Base-by-base conservation (phyloP, 164 flowering plant species). In the Chimonanthus praecox region DNA sequence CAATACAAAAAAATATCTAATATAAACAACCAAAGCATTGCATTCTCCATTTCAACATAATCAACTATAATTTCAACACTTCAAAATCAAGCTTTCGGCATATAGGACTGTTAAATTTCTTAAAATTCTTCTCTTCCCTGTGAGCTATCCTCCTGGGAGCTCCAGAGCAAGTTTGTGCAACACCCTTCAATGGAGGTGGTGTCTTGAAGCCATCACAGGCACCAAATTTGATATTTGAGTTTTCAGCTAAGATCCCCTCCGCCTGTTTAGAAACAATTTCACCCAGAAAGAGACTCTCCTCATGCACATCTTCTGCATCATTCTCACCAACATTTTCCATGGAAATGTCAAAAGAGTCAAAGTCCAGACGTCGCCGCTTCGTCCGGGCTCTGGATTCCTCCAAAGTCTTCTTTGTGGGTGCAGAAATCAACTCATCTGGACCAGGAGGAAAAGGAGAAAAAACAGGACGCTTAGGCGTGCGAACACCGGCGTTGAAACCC, bases 361-460 rank as follows among this genome's bases (percentile, higher is more conserved):
- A 88, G 20, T 78, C 48, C 10, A 90, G 81, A 33, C 84, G 1
- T 1, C 33, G 73, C 8, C 90, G 78, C 0, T 83, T 79, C 48
- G 81, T 77, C 33, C 51, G 77, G 54, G 61, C 33, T 47, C 77
- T 70, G 2, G 83, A 47, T 60, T 79, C 78, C 49, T 64, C 76
- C n/a, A 68, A 3, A 66, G 70, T 48, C 51, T 84, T 90, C 79
- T 76, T 80, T n/a, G 49, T 67, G n/a, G 97, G 92, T 47, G 97
- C 90, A 64, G 85, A 72, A 7, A 78, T 74, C 72, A 84, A 44
- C 68, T 83, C 84, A 8, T 87, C 90, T 2, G 85, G 89, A 48
- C 89, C 90, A 11, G 94, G 91, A 33, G 94, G 91, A 80, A 89
- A 89, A 2, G 97, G 85, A 68, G 89, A 85, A 66, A 91, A 89